Evolutionary conservation across 2,329 filamentous ascomycete genomes (phyloP).

Genomic region (Pseudogymnoascus sp.): DNA sequence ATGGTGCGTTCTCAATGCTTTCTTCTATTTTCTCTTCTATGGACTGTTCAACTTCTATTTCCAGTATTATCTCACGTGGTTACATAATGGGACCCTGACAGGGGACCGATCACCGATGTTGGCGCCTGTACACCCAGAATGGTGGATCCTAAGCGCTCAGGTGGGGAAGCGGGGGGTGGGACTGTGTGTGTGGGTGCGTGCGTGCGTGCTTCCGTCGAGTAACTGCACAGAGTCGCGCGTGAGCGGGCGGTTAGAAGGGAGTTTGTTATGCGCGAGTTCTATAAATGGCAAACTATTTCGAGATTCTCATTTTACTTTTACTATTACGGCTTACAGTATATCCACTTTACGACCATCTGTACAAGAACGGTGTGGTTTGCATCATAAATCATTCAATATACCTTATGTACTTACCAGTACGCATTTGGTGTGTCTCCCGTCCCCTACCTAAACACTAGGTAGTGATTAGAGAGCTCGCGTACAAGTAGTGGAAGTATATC

Average conservation of each 20-base stretch:
- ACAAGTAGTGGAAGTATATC: not conserved
- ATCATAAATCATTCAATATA: not conserved
- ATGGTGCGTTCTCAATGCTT: too few relatives aligned
- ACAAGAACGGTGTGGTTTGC: not conserved
- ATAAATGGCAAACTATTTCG: not conserved
- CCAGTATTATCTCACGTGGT: not conserved
- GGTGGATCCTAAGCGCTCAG: conserved; percentile 3
- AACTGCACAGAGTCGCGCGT: not conserved
- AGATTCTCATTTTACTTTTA: not conserved
- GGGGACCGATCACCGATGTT: not conserved
- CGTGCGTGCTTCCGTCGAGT: not conserved
- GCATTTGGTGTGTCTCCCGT: not conserved
- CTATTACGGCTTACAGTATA: not conserved
- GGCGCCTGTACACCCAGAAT: not conserved
- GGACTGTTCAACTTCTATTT: not conserved
- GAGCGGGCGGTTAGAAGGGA: not conserved
- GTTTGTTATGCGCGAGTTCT: not conserved
- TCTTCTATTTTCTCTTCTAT: not conserved
- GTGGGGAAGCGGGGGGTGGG: conserved; percentile 3
- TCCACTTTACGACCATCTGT: not conserved
- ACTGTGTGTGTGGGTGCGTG: not conserved
- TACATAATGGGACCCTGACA: not conserved
- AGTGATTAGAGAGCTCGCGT: not conserved
- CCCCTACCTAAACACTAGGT: not conserved
- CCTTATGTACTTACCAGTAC: not conserved